Percentiles rank a stretch among this genome's conserved stretches.
These are phyloP conservation scores for Rhizopogon hawkerae DNA, from an alignment of 1,284 basidiomycete species.

Conservation along the genomic window DNA sequence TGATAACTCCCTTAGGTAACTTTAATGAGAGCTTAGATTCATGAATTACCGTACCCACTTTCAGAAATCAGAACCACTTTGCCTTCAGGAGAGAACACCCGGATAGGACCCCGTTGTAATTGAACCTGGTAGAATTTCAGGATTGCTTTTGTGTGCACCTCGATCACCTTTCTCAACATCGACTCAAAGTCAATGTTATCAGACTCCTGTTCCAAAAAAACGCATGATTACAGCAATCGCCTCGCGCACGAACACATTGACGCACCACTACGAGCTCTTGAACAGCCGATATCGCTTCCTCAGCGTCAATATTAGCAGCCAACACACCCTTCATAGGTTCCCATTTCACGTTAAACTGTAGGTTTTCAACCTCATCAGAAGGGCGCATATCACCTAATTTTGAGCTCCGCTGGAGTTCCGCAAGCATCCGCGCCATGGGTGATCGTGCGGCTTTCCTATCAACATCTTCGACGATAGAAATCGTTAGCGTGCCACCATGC, in stretches of 20 bases:
- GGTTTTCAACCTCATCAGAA: slow-evolving; percentile 65
- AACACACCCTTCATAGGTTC: slow-evolving; percentile 54
- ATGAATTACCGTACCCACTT: slow-evolving; percentile 31
- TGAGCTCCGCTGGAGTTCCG: slow-evolving; percentile 52
- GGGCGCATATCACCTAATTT: slow-evolving; percentile 46
- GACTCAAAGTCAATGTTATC: slow-evolving; percentile 63
- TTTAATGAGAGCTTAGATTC: slow-evolving; percentile 4
- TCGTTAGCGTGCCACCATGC: slow-evolving; percentile 46
- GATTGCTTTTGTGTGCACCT: slow-evolving; percentile 53
- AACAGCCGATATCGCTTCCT: slow-evolving; percentile 32
- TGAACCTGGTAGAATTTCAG: slow-evolving; percentile 45
- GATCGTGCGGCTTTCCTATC: slow-evolving; percentile 37
- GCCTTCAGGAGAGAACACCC: slow-evolving; percentile 53
- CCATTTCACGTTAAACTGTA: slow-evolving; percentile 53
- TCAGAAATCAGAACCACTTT: slow-evolving; percentile 46
- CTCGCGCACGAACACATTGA: neutral
- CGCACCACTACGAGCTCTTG: slow-evolving; percentile 42
- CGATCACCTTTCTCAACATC: slow-evolving; percentile 50
- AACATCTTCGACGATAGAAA: slow-evolving; percentile 37
- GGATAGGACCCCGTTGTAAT: slow-evolving; percentile 40
- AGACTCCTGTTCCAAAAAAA: slow-evolving; percentile 40
- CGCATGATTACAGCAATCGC: neutral
- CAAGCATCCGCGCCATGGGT: slow-evolving; percentile 45
- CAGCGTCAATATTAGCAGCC: slow-evolving; percentile 41
- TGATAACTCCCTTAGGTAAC: slow-evolving; percentile 34